Conservation (phyloP, 495 filamentous ascomycete species). For the Penicillium lividum region DNA sequence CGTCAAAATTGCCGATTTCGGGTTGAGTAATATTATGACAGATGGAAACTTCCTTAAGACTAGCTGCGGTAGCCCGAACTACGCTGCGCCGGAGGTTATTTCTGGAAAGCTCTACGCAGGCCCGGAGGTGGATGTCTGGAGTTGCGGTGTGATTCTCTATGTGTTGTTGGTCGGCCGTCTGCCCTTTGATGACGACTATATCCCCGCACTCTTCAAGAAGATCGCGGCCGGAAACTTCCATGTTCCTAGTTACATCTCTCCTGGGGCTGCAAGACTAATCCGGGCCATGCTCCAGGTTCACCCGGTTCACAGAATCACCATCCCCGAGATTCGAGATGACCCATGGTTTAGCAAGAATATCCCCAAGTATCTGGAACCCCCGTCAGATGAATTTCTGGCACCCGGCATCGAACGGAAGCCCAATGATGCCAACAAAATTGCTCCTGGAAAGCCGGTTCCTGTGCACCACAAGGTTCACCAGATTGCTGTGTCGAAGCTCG, state of each 20-base stretch:
- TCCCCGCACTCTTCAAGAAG: constrained; percentile 82
- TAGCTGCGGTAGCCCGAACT: constrained; percentile 96
- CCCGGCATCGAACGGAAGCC: constrained; percentile 90
- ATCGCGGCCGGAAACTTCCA: constrained; percentile 88
- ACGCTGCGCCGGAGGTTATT: constrained; percentile 96
- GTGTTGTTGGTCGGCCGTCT: constrained; percentile 88
- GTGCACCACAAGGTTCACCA: constrained; percentile 88
- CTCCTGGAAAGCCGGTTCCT: constrained; percentile 70
- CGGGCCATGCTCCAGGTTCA: constrained; percentile 93
- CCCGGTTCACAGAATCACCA: constrained; percentile 87
- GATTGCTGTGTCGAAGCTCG: constrained; percentile 88
- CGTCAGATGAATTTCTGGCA: constrained; percentile 90
- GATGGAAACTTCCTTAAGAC: constrained; percentile 99
- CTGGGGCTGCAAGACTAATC: constrained; percentile 82
- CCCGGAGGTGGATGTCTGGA: constrained; percentile 98
- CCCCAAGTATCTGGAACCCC: constrained; percentile 79
- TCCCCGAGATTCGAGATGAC: constrained; percentile 90
- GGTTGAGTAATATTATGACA: constrained; percentile 98
- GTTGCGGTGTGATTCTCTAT: constrained; percentile 97
- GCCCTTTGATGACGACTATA: constrained; percentile 97
- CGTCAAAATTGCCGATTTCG: constrained; percentile 99
- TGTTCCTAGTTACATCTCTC: constrained; percentile 82
- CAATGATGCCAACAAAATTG: constrained; percentile 76
- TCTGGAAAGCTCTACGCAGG: constrained; percentile 96
- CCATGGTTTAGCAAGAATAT: constrained; percentile 91